Evolutionary conservation across 2,329 filamentous ascomycete species (phyloP).

Genomic region (Ophiostoma populinum): DNA sequence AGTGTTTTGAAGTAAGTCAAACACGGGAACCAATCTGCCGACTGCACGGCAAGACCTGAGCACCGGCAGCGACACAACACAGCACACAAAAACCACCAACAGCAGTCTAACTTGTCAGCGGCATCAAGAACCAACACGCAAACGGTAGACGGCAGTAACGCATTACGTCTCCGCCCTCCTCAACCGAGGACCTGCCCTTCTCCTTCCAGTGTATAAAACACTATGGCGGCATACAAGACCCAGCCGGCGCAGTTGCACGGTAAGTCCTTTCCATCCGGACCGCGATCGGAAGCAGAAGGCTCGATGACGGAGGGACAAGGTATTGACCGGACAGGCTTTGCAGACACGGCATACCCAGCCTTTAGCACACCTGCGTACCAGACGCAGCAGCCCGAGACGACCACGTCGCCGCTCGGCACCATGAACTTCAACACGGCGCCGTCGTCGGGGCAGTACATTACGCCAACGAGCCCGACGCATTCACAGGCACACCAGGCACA

Average conservation of each 20-base stretch:
- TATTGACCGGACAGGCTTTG: too few relatives aligned
- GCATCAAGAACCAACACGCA: background rate
- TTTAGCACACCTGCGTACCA: slow-evolving; percentile 31
- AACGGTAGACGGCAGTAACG: background rate
- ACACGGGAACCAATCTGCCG: too few relatives aligned
- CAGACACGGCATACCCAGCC: slow-evolving; percentile 34
- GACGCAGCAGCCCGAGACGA: slow-evolving; percentile 31
- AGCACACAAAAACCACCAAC: background rate
- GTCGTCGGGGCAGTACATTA: slow-evolving; percentile 48
- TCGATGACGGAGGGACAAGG: too few relatives aligned
- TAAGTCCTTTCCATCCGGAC: slow-evolving; percentile 40
- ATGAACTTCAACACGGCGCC: slow-evolving; percentile 43
- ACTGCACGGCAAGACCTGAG: background rate
- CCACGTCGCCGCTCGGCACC: slow-evolving; percentile 33
- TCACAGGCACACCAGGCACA: too few relatives aligned
- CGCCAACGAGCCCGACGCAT: slow-evolving; percentile 11
- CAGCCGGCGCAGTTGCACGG: slow-evolving; percentile 65
- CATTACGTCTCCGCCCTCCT: too few relatives aligned
- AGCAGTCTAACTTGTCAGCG: background rate
- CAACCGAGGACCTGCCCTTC: background rate
- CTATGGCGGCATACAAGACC: slow-evolving; percentile 71
- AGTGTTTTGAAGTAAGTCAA: slow-evolving; percentile 1
- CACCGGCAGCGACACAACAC: background rate
- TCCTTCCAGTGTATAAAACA: too few relatives aligned
- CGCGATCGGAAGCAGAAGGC: too few relatives aligned